A percentile compares a stretch with the other conserved stretches of the same genome.
phyloP scores from a whole-genome alignment of 1,284 basidiomycete genomes.

The Irpex sp. region DNA sequence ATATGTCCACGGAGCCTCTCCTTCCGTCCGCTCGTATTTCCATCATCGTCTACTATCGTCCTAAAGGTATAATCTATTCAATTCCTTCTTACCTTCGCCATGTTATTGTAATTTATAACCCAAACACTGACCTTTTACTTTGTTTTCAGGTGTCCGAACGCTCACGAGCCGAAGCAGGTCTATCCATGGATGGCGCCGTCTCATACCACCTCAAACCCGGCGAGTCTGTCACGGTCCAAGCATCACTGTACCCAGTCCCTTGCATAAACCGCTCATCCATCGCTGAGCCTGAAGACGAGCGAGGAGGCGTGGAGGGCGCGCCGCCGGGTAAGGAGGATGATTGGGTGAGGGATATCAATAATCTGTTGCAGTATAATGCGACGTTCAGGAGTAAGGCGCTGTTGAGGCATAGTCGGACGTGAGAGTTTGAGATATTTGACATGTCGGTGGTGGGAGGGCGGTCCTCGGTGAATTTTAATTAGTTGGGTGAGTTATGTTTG shows the following conservation, averaged over 20 bases:
- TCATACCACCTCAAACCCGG: constrained; percentile 79
- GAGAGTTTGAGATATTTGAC: constrained; percentile 2
- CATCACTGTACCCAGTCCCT: constrained; percentile 88
- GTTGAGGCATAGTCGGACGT: constrained; percentile 59
- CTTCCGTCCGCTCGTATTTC: constrained; percentile 90
- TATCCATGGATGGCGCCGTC: constrained; percentile 90
- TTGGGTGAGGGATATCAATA: constrained; percentile 97
- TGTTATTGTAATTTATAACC: background rate
- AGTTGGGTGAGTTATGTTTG: no score
- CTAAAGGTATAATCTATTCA: constrained; percentile 58
- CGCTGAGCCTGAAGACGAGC: constrained; percentile 36
- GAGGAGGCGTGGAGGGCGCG: constrained; percentile 32
- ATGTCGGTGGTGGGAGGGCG: background rate
- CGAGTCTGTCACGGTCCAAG: constrained; percentile 82
- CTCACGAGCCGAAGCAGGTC: constrained; percentile 82
- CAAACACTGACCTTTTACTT: background rate
- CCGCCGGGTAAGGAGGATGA: constrained; percentile 82
- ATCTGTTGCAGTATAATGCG: constrained; percentile 86
- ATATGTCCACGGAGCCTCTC: constrained; percentile 93
- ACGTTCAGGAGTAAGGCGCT: constrained; percentile 88
- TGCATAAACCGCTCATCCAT: constrained; percentile 87
- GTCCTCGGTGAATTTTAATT: no score
- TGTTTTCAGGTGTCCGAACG: constrained; percentile 71
- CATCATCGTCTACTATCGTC: constrained; percentile 78
- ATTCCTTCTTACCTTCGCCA: background rate